Evolutionary conservation across 1,139 yeast species (phyloP), one percentile per base, ranked within the genome.

Genomic region (Tardiomyces digboiensis): DNA sequence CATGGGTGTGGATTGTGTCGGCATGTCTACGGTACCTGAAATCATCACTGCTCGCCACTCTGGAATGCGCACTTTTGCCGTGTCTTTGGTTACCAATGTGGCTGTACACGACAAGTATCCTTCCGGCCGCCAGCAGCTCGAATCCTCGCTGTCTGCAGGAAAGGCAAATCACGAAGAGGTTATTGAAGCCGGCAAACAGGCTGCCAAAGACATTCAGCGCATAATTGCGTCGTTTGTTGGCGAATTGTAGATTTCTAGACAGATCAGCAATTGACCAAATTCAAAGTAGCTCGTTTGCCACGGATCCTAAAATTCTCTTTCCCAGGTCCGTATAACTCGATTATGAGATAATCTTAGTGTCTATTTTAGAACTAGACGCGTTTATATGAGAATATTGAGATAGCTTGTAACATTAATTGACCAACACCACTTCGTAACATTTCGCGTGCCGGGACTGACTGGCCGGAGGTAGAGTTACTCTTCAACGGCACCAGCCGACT

Each of bases 11-110:
- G 97, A 91, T 64, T 86, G 94, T 0, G 97, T 89, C 5, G 98
- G 98, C 2, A 91, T 91, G 98, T 84, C 95, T 47, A 91, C 97
- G 0, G 97, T 89, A 29, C 97, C 98, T 0, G 98, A 91, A 63
- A 95, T 87, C 2, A 78, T 88, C 51, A 82, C 86, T 13, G 97
- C 96, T 2, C 80, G 96, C 58, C 97, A 91, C 62, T 75, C 82
- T 46, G 94, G 88, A 0, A 64, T 93, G 66, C 72, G 71, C 51
- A 95, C 87, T 3, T 68, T 91, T 49, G 97, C 97, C 0, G 63
- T 91, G 44, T 82, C 94, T 49, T 72, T 91, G 50, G 82, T 91
- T 50, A 91, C 97, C 22, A 91, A 91, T 59, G 80, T 76, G 2
- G 89, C 86, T 36, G 85, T 88, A 8, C 74, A 75, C 19, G 83